A percentile compares a stretch with the other conserved stretches of the same genome.
These are phyloP conservation scores for Neurospora hispaniola DNA, from an alignment of 495 filamentous ascomycete genomes.

Conservation along the genomic window DNA sequence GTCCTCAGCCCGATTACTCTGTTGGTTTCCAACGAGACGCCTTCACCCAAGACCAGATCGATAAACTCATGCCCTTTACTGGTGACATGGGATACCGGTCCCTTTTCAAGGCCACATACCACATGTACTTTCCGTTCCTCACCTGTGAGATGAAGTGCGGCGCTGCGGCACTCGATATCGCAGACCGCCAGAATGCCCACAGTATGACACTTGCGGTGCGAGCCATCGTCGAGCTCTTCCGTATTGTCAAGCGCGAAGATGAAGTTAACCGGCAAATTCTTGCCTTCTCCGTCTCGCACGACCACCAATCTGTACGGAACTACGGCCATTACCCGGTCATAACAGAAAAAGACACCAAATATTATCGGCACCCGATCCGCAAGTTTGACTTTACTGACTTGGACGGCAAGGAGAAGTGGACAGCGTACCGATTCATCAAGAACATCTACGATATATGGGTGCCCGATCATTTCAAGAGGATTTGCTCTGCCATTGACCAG, in stretches of 20 bases:
- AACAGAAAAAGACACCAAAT: too few relatives aligned
- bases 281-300: too few relatives aligned
- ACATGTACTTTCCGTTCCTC: conserved; percentile 21
- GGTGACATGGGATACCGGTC: conserved; percentile 9
- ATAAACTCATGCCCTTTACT: conserved; percentile 29
- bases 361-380: too few relatives aligned
- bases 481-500: too few relatives aligned
- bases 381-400: too few relatives aligned
- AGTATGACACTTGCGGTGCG: conserved; percentile 32
- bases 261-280: too few relatives aligned
- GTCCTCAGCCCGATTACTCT: conserved; percentile 30
- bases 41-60: conserved; percentile 32
- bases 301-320: too few relatives aligned
- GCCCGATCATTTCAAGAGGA: too few relatives aligned
- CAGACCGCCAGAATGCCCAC: conserved; percentile 13
- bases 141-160: conserved; percentile 18
- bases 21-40: conserved; percentile 30
- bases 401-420: too few relatives aligned
- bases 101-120: conserved; percentile 17
- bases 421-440: too few relatives aligned
- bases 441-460: too few relatives aligned
- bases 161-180: conserved; percentile 20
- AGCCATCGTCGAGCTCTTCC: conserved; percentile 26
- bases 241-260: conserved; percentile 2
- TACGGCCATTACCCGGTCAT: too few relatives aligned